Base-by-base conservation (phyloP, 2,329 filamentous ascomycete species). In the Fusarium circinatum region DNA sequence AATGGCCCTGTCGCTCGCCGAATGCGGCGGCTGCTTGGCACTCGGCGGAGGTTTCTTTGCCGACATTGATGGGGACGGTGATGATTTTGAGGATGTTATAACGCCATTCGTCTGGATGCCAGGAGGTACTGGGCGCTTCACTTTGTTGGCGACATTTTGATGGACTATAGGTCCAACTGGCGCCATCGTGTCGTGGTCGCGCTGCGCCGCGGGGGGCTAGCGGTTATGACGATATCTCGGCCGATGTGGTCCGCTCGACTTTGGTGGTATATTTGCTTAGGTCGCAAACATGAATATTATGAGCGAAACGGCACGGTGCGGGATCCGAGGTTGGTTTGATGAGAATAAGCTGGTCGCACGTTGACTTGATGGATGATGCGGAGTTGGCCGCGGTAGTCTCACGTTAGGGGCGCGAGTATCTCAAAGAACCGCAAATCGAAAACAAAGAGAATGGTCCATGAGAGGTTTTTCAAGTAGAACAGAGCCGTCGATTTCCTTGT, bases 51-150 rank as follows among this genome's bases (percentile, higher is more conserved):
- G 83, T 71, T 89, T 88, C 79, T 89, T 91, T 15, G 86, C 82
- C 15, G 91, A 83, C 76, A 90, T 82, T 75, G 85, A 89, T 10
- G 88, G 88, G 8, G 89, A 89, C 4, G 90, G 87, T 5, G 90
- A 92, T 8, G 90, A 88, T 68, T 89, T 87, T 3, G 88, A 87
- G 30, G 89, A 83, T 73, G 85, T 84, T 67, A 85, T 83, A 39
- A 55, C 60, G 38, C 90, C 90, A 82, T 93, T 93, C 68, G 90
- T 88, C 80, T 92, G 91, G 65, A 92, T 89, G 49, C 90, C 88
- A 52, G 91, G 87, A 42, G 90, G 90, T 59, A 89, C 85, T 69
- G 90, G 91, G 41, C 92, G 91, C 83, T 94, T 94, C 73, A 89
- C 87, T 83, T 94, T 94, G 75, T 80, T 81, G 75, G 82, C 78